Percentiles rank a stretch among this genome's conserved stretches.
phyloP scores from a whole-genome alignment of 768 basidiomycete species.

The Leccinum imitatum region DNA sequence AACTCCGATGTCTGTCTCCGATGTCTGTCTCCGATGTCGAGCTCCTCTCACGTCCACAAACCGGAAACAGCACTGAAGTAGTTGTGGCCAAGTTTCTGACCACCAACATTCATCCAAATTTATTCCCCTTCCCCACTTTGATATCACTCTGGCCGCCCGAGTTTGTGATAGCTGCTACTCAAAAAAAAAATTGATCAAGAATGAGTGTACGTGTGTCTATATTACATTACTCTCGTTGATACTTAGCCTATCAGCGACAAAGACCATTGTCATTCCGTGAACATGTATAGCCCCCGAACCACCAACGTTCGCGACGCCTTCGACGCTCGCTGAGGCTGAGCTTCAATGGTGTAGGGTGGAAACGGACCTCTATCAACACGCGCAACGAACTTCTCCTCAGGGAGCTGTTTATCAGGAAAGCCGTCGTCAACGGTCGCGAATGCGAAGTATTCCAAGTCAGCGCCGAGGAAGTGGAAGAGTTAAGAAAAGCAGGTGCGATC shows the following conservation, averaged over 20 bases:
- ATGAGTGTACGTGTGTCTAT: slow-evolving; percentile 50
- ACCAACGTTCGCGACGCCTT: slow-evolving; percentile 58
- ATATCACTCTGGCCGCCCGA: no score
- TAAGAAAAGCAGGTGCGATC: slow-evolving; percentile 55
- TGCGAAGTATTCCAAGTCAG: slow-evolving; percentile 83
- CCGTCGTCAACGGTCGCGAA: slow-evolving; percentile 83
- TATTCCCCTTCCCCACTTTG: no score
- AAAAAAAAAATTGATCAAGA: slow-evolving; percentile 58
- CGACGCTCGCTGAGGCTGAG: slow-evolving; percentile 82
- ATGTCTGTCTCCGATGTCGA: slow-evolving; percentile 51
- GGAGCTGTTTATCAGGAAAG: slow-evolving; percentile 92
- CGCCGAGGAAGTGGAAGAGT: slow-evolving; percentile 67
- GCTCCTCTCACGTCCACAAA: slow-evolving; percentile 92
- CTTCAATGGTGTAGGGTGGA: slow-evolving; percentile 54
- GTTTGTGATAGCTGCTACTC: slow-evolving; percentile 73
- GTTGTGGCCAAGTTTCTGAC: slow-evolving; percentile 45
- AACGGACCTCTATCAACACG: slow-evolving; percentile 52
- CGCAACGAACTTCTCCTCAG: slow-evolving; percentile 85
- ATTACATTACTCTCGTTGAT: not conserved
- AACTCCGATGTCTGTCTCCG: slow-evolving; percentile 94
- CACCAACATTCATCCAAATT: no score
- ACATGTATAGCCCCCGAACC: slow-evolving; percentile 53
- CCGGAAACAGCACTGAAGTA: slow-evolving; percentile 1
- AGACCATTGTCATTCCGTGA: slow-evolving; percentile 54
- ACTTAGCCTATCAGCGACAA: slow-evolving; percentile 37